Evolutionary conservation across 768 basidiomycete genomes (phyloP), one percentile per base, ranked within the genome.

Genomic region (Candolleomyces efflorescens): DNA sequence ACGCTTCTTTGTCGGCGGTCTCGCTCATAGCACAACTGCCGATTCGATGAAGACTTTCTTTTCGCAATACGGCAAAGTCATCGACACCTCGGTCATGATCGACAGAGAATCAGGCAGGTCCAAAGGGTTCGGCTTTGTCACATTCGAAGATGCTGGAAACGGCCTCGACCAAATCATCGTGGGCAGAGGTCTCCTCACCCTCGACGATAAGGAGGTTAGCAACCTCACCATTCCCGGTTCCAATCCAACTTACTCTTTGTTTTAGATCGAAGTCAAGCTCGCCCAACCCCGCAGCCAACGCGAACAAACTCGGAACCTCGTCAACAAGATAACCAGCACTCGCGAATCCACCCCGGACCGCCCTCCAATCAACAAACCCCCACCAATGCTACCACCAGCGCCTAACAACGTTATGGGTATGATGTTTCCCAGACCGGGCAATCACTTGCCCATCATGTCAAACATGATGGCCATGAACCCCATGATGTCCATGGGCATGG

Each of bases 51-150:
- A 82, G 36, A 75, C 78, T 15, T 91, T 86, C 72, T 90, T 92
- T 64, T 68, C 77, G 10, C 74, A 84, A 36, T 92, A 84, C 64
- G 91, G 91, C n/a, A 83, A 82, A 56, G 87, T 93, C 54, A 82
- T 90, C 51, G 91, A 93, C 64, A 83, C 90, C 2, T 92, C 89
- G 3, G 88, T 93, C 53, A 93, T 93, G 91, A 78, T 90, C 58
- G 91, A 93, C 68, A 79, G 87, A 52, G 88, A 91, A 55, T 82
- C 86, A 11, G 81, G 80, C 4, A 76, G 88, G 23, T 87, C 85
- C 32, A 90, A 92, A 69, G 91, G 91, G 1, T 93, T 93, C 62
- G 91, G 90, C 0, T 93, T 93, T 60, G 86, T 92, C 46, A 93
- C 90, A 0, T 93, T 90, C 67, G 83, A 85, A 61, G 84, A 88